Evolutionary conservation across 2,329 filamentous ascomycete genomes (phyloP).

Genomic region (Onygenales sp.): DNA sequence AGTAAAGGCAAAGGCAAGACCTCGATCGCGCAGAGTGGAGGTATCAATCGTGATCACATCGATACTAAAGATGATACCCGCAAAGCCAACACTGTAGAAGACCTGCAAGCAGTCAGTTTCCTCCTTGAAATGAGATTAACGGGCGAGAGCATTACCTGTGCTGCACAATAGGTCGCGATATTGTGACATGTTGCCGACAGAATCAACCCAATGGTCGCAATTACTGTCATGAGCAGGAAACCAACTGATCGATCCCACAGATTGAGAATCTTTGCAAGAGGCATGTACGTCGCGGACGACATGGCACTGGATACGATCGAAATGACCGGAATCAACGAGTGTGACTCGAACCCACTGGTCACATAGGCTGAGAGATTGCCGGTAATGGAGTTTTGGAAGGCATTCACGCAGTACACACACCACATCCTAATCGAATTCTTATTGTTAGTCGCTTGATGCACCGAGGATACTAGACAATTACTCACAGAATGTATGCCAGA

Average conservation of each 20-base stretch:
- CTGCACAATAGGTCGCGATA: not conserved
- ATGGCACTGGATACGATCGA: conserved; percentile 44
- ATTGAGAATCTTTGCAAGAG: conserved; percentile 50
- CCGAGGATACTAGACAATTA: not conserved
- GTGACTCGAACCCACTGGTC: conserved; percentile 39
- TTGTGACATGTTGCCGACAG: not conserved
- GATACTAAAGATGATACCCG: conserved; percentile 45
- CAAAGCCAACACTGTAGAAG: conserved; percentile 46
- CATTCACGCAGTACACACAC: not conserved
- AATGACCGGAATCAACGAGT: conserved; percentile 43
- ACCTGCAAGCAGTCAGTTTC: not conserved
- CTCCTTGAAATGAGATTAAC: not conserved
- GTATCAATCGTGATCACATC: conserved; percentile 53
- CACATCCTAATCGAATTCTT: not conserved
- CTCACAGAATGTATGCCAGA: not conserved
- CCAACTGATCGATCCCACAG: conserved; percentile 49
- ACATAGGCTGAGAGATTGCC: conserved; percentile 27
- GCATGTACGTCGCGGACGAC: conserved; percentile 44
- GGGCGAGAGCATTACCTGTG: conserved; percentile 29
- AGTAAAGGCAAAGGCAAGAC: conserved; percentile 47
- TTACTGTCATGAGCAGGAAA: conserved; percentile 35
- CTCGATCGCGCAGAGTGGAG: conserved; percentile 47
- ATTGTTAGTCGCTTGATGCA: not conserved
- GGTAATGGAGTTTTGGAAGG: not conserved
- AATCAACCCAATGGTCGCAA: conserved; percentile 29